These are phyloP conservation scores for Acanthamoeba quina DNA, from an alignment of 208 protist genomes.

Conservation along the genomic window DNA sequence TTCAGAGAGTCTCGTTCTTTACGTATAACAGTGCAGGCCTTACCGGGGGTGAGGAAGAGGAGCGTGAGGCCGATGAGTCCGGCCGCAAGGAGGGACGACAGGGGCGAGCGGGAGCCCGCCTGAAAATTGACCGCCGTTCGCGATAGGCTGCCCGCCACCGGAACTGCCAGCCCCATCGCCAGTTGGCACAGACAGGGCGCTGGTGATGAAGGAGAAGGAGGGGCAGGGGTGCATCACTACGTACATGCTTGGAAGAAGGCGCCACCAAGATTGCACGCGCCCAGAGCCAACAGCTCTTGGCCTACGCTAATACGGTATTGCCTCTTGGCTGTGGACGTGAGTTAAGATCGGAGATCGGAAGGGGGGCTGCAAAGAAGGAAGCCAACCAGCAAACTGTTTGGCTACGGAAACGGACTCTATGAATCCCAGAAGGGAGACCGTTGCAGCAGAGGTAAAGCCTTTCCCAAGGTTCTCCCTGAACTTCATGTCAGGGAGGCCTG, in stretches of 20 bases:
- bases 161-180: no score
- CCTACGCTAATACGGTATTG: conserved; percentile 26
- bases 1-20: no score
- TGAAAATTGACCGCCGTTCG: conserved; percentile 34
- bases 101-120: conserved; percentile 19
- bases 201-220: neutral
- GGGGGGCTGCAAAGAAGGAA: no score
- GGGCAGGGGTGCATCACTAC: no score
- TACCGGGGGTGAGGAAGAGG: conserved; percentile 48
- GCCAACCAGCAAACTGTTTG: conserved; percentile 43
- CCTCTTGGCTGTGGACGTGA: conserved; percentile 16
- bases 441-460: no score
- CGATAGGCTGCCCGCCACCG: conserved; percentile 53
- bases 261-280: neutral
- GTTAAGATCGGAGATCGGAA: no score
- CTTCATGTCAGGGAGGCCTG: no score
- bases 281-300: conserved; percentile 36
- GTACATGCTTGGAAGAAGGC: conserved; percentile 48
- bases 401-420: conserved; percentile 64
- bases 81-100: conserved; percentile 25
- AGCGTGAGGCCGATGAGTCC: conserved; percentile 16
- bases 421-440: conserved; percentile 34
- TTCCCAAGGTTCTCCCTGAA: no score
- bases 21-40: no score
- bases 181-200: no score